Conservation (phyloP, 176 grass and related monocot genomes). For the Triticum monococcum region DNA sequence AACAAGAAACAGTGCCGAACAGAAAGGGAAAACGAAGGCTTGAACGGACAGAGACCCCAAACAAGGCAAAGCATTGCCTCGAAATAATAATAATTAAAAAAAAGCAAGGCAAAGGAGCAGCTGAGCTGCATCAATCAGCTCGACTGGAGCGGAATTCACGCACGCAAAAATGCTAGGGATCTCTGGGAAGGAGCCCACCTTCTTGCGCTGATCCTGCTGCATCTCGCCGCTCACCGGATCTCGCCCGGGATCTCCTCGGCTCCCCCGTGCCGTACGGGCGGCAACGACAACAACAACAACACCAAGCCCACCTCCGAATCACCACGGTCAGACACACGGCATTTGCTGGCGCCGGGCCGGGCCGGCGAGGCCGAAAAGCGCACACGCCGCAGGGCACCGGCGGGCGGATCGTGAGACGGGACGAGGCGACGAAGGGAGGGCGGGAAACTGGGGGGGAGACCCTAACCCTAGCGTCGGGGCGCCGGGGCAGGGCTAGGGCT, state of each 20-base stretch:
- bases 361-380: not conserved
- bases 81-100: too few species aligned
- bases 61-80: constrained; percentile 17
- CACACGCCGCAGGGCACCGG: constrained; percentile 31
- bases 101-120: constrained; percentile 13
- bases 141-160: not conserved
- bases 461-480: constrained; percentile 54
- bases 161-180: constrained; percentile 20
- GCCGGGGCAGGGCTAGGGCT: constrained; percentile 52
- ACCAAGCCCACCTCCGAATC: constrained; percentile 2
- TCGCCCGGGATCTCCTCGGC: constrained; percentile 26
- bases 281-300: not conserved
- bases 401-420: constrained; percentile 28
- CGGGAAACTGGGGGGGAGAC: constrained; percentile 33
- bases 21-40: not conserved
- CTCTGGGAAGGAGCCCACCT: constrained; percentile 54
- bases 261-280: not conserved
- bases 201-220: constrained; percentile 94
- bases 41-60: not conserved
- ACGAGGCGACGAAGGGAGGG: constrained; percentile 13
- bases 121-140: not conserved
- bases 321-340: constrained; percentile 42
- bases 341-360: constrained; percentile 29
- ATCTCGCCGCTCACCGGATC: constrained; percentile 58
- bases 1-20: not conserved